Evolutionary conservation across 2,329 filamentous ascomycete species (phyloP).

Genomic region (Penicillium decumbens): DNA sequence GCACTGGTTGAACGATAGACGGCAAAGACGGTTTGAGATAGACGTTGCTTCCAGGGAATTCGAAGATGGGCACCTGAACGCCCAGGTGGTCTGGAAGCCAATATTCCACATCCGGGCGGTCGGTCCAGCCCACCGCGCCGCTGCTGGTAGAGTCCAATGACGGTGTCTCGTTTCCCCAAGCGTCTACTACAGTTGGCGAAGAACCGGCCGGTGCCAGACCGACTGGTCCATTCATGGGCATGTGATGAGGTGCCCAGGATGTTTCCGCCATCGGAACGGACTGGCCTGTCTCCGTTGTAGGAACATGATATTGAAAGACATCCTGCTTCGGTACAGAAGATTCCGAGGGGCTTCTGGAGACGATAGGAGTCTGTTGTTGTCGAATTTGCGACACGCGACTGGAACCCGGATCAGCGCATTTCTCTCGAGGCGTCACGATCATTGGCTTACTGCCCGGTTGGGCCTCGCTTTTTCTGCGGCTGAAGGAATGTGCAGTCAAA

Average conservation of each 20-base stretch:
- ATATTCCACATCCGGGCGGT: conserved; percentile 31
- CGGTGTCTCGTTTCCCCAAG: conserved; percentile 22
- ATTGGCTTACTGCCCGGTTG: conserved; percentile 36
- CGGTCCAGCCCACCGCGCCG: conserved; percentile 25
- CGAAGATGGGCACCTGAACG: conserved; percentile 31
- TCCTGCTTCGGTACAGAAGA: conserved; percentile 15
- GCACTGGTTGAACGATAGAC: conserved; percentile 28
- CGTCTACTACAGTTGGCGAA: conserved; percentile 18
- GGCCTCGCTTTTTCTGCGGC: conserved; percentile 42
- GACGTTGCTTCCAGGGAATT: conserved; percentile 34
- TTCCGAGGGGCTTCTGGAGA: conserved; percentile 17
- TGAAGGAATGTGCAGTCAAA: conserved; percentile 42
- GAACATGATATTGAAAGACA: conserved; percentile 23
- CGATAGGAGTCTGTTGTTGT: conserved; percentile 30
- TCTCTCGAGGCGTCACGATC: conserved; percentile 4
- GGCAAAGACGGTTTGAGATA: conserved; percentile 35
- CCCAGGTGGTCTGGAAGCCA: conserved; percentile 36
- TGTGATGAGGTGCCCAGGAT: conserved; percentile 21
- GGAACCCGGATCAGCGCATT: conserved; percentile 6
- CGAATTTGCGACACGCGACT: conserved; percentile 40
- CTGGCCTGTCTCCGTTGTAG: conserved; percentile 18
- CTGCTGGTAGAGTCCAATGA: conserved; percentile 21
- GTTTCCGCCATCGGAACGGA: conserved; percentile 19
- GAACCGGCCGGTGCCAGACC: conserved; percentile 18
- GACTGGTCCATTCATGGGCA: conserved; percentile 20